Evolutionary conservation across 805 yeast species (phyloP).

Genomic region (Yarrowia bubula): DNA sequence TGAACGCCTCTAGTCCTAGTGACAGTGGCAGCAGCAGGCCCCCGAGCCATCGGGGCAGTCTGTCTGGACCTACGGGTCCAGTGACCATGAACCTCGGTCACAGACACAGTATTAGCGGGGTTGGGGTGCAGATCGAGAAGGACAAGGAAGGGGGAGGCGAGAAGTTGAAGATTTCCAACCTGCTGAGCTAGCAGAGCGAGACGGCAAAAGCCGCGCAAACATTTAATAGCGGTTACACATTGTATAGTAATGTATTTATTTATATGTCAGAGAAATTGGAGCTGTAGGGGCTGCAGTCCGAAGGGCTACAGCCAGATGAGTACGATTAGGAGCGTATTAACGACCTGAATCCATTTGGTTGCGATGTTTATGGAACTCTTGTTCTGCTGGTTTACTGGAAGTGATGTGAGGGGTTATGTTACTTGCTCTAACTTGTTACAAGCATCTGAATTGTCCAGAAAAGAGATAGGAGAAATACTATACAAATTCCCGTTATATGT

Average conservation of each 20-base stretch:
- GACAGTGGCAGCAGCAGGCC: conserved; percentile 5
- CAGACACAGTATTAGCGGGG: background rate
- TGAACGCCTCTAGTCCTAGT: background rate
- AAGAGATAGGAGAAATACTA: too few species aligned
- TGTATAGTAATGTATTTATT: conserved; percentile 18
- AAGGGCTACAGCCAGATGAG: too few species aligned
- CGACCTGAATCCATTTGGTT: too few species aligned
- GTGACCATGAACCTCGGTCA: background rate
- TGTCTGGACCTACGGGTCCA: background rate
- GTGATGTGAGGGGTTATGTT: too few species aligned
- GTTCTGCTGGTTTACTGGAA: too few species aligned
- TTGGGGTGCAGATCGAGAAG: background rate
- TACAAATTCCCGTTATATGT: too few species aligned
- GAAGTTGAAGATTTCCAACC: conserved; percentile 5
- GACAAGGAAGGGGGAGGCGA: background rate
- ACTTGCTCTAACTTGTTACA: too few species aligned
- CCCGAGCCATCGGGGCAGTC: conserved; percentile 4
- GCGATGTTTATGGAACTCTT: too few species aligned
- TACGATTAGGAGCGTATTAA: too few species aligned
- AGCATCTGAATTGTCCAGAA: too few species aligned
- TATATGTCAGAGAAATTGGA: conserved; percentile 1
- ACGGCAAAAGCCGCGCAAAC: background rate
- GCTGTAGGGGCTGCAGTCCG: too few species aligned
- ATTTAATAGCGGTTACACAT: conserved; percentile 16
- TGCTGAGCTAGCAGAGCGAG: background rate